A percentile compares a stretch with the other conserved stretches of the same genome.
Conservation (phyloP, 2,329 filamentous ascomycete genomes). For the Trichoderma asperellum region DNA sequence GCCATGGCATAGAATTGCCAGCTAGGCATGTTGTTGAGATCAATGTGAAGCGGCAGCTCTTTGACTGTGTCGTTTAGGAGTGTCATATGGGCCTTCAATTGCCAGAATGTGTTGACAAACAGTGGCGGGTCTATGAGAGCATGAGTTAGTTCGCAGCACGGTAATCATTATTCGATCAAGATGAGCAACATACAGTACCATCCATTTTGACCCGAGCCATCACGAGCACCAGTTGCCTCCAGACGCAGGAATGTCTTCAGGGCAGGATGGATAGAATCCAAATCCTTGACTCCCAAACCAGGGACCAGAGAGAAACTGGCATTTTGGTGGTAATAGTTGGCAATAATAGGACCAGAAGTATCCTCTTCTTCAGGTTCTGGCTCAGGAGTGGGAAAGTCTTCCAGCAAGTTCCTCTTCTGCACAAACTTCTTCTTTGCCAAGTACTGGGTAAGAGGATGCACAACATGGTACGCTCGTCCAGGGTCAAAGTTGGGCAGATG, state of each 20-base stretch:
- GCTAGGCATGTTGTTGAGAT: constrained; percentile 76
- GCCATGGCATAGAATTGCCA: constrained; percentile 92
- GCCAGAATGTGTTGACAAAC: constrained; percentile 97
- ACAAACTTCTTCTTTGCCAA: constrained; percentile 85
- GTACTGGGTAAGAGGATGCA: constrained; percentile 85
- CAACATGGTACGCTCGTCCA: constrained; percentile 78
- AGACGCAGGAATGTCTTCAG: constrained; percentile 77
- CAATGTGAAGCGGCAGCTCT: constrained; percentile 78
- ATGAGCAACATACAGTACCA: constrained; percentile 72
- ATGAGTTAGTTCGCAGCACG: background rate
- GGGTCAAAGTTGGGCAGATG: constrained; percentile 71
- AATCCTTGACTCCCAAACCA: constrained; percentile 72
- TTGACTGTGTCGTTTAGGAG: constrained; percentile 88
- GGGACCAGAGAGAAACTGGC: constrained; percentile 87
- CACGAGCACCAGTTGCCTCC: constrained; percentile 79
- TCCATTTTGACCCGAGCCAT: constrained; percentile 80
- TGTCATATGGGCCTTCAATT: constrained; percentile 88
- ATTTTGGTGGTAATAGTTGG: constrained; percentile 93
- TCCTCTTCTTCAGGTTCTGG: constrained; percentile 56
- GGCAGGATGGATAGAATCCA: constrained; percentile 70
- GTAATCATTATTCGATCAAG: background rate
- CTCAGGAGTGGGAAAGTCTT: constrained; percentile 46
- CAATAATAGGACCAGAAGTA: constrained; percentile 69
- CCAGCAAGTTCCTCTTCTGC: constrained; percentile 88
- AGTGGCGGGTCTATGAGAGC: constrained; percentile 69